Evolutionary conservation across 108 stramenopile genomes (phyloP), one percentile per base, ranked within the genome.

Genomic region (Epithemia pelagica): DNA sequence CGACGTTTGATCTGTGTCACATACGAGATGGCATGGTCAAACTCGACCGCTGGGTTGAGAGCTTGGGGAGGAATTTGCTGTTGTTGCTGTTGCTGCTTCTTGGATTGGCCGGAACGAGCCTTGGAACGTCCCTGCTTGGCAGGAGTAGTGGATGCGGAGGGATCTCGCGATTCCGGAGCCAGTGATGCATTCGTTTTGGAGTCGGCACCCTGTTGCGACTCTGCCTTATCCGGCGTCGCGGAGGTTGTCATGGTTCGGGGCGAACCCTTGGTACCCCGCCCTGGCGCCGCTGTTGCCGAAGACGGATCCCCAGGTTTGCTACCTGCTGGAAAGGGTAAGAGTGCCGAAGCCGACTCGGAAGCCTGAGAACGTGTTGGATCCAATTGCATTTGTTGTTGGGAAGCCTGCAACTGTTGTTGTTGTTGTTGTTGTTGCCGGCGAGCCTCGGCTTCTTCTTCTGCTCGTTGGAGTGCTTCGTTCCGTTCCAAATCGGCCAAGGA

Each of bases 11-110:
- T 94, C 56, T 85, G 90, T 52, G 95, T 96, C 32, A 96, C 92
- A 61, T 94, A 96, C 54, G 88, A 82, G 71, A 96, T 94, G 61
- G 95, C 95, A 79, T 96, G 91, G 70, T 94, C 95, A 63, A 96
- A 92, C 65, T 96, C 95, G 32, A 95, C 80, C 1, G 84, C 78
- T 61, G 76, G 78, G 22, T 79, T 74, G 54, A 68, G 72, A 18
- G 22, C 46, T 28, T 32, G 60, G 22, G 30, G 64, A 5, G 75
- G 74, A 18, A 53, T 67, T 26, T 51, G 71, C 28, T 29, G 61
- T n/a, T 58, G 59, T 21, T 32, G 46, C 31, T 66, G 25, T 59
- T 66, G 74, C n/a, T n/a, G 29, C 54, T 24, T 32, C n/a, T n/a
- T n/a, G n/a, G 28, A 22, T 21, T 59, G 25, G 7, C 5, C 32